phyloP scores from a whole-genome alignment of 805 yeast species.

The Maudiozyma bulderi region DNA sequence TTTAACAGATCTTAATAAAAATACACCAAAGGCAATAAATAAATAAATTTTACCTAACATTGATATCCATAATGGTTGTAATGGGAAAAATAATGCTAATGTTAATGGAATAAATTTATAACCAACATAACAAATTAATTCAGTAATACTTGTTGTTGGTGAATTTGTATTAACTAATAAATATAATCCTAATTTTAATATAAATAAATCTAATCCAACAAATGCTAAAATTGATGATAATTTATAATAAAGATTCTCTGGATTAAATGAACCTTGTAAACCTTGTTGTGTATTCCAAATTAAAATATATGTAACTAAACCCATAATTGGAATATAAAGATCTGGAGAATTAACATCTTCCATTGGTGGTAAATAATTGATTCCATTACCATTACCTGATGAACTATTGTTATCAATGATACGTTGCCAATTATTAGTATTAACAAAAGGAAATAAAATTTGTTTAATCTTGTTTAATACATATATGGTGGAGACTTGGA shows the following conservation, averaged over 20 bases:
- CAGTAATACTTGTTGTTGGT: conserved; percentile 50
- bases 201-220: conserved; percentile 60
- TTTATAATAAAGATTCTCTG: conserved; percentile 79
- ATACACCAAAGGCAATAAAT: conserved; percentile 50
- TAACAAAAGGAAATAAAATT: conserved; percentile 77
- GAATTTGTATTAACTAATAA: conserved; percentile 36
- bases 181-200: conserved; percentile 77
- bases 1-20: conserved; percentile 49
- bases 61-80: conserved; percentile 32
- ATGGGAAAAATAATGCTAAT: conserved; percentile 44
- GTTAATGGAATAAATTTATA: conserved; percentile 85
- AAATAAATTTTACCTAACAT: conserved; percentile 42
- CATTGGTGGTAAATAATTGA: conserved; percentile 48
- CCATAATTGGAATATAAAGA: conserved; percentile 90
- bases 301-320: conserved; percentile 76
- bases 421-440: conserved; percentile 75
- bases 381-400: conserved; percentile 6
- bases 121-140: conserved; percentile 81
- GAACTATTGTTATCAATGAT: conserved; percentile 15
- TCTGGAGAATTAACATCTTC: conserved; percentile 94
- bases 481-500: conserved; percentile 83
- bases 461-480: conserved; percentile 65
- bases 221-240: conserved; percentile 82
- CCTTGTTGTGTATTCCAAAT: conserved; percentile 82
- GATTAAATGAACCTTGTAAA: conserved; percentile 80